Conservation (phyloP, 768 basidiomycete genomes). For the Termitomyces bulborhizus region DNA sequence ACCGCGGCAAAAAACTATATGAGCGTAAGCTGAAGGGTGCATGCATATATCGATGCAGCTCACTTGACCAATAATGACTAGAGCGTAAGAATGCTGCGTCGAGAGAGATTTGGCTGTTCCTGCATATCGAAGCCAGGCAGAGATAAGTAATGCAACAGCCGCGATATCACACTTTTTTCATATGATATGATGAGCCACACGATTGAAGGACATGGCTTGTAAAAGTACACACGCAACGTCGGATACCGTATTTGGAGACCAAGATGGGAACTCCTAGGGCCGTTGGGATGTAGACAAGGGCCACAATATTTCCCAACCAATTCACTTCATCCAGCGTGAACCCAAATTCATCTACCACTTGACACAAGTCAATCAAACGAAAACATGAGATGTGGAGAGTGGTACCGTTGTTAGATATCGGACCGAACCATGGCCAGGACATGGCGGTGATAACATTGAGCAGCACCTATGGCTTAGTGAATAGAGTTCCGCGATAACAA, state of each 20-base stretch:
- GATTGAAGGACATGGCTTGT: neutral
- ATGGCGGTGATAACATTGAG: constrained; percentile 60
- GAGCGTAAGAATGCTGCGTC: constrained; percentile 46
- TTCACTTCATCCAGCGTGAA: constrained; percentile 69
- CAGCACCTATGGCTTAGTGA: constrained; percentile 37
- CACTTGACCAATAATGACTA: constrained; percentile 71
- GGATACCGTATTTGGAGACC: constrained; percentile 53
- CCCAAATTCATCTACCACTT: constrained; percentile 59
- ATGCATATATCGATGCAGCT: neutral
- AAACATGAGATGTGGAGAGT: neutral
- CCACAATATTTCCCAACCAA: constrained; percentile 72
- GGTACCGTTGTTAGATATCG: constrained; percentile 66
- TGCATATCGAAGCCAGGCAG: constrained; percentile 74
- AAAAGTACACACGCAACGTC: constrained; percentile 45
- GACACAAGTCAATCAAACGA: neutral
- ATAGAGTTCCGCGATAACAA: neutral
- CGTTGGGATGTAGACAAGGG: constrained; percentile 55
- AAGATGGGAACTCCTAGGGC: constrained; percentile 55
- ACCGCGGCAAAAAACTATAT: constrained; percentile 56
- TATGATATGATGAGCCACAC: neutral
- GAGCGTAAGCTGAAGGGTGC: neutral
- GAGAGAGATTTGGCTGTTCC: constrained; percentile 56
- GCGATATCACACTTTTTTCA: constrained; percentile 54
- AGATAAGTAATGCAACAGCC: constrained; percentile 43
- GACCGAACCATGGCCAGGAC: constrained; percentile 81